phyloP scores from a whole-genome alignment of 164 flowering plant genomes.

The Piper betle region DNA sequence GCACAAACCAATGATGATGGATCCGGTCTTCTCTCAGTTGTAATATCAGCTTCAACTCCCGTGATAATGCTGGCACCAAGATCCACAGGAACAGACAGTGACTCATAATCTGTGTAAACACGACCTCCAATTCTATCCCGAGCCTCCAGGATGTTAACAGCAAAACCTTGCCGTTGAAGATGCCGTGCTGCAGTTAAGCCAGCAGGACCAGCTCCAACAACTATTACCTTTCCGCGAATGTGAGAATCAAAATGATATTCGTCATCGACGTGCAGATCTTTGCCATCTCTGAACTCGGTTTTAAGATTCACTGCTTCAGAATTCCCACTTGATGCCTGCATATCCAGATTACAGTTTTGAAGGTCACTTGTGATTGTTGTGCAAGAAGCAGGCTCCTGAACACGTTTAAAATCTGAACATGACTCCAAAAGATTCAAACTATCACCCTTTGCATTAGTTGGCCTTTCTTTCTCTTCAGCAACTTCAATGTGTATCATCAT shows the following conservation, averaged over 20 bases:
- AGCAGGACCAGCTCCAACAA: constrained; percentile 98
- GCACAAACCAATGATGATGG: constrained; percentile 92
- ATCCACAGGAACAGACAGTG: constrained; percentile 97
- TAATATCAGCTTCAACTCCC: constrained; percentile 97
- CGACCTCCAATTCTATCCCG: constrained; percentile 92
- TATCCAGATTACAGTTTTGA: constrained; percentile 14
- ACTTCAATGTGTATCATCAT: not conserved
- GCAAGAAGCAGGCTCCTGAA: not conserved
- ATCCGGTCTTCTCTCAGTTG: constrained; percentile 88
- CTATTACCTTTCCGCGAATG: constrained; percentile 42
- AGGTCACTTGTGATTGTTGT: constrained; percentile 3
- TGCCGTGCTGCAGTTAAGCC: constrained; percentile 99
- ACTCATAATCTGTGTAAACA: constrained; percentile 76
- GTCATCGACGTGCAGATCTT: constrained; percentile 6
- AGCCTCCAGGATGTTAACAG: constrained; percentile 82
- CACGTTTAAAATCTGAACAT: not conserved
- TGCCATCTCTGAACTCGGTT: not conserved
- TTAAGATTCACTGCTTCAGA: constrained; percentile 11
- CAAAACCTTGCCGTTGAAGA: constrained; percentile 85
- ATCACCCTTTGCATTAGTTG: not conserved
- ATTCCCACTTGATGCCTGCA: constrained; percentile 7
- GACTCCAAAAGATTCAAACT: not conserved
- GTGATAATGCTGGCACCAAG: constrained; percentile 99
- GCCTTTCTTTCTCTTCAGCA: not conserved
- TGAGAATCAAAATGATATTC: constrained; percentile 19